These are phyloP conservation scores for Saxispiralis lemnorum DNA, from an alignment of 495 filamentous ascomycete species.

Conservation along the genomic window DNA sequence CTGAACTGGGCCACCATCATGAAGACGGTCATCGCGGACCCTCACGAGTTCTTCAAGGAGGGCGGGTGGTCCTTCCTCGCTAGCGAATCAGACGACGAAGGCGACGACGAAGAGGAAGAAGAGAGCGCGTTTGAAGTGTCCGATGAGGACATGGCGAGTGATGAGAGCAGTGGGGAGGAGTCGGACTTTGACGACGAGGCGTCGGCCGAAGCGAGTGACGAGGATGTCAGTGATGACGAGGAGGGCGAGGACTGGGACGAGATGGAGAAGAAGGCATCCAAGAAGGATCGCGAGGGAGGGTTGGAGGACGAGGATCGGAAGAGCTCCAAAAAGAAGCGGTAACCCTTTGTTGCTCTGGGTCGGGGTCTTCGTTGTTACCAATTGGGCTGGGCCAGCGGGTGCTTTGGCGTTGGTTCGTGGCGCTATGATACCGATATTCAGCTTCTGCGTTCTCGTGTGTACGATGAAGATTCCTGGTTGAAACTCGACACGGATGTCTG, in stretches of 20 bases:
- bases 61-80: conserved; percentile 91
- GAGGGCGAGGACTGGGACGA: conserved; percentile 62
- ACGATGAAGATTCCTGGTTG: too few relatives aligned
- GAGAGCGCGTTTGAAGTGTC: conserved; percentile 82
- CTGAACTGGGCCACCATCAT: conserved; percentile 98
- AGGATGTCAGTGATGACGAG: conserved; percentile 42
- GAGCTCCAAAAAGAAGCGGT: conserved; percentile 25
- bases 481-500: too few relatives aligned
- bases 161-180: conserved; percentile 71
- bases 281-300: conserved; percentile 60
- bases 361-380: too few relatives aligned
- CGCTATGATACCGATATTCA: too few relatives aligned
- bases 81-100: conserved; percentile 76
- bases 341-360: not conserved
- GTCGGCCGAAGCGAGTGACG: conserved; percentile 54
- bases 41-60: conserved; percentile 85
- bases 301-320: conserved; percentile 55
- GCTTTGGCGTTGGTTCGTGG: too few relatives aligned
- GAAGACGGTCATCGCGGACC: conserved; percentile 91
- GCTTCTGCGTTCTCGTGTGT: too few relatives aligned
- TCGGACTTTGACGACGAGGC: conserved; percentile 87
- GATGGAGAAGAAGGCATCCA: conserved; percentile 74
- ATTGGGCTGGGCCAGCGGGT: too few relatives aligned
- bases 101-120: conserved; percentile 59
- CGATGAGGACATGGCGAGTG: conserved; percentile 64